Evolutionary conservation across 164 flowering plant species (phyloP).

Genomic region (Stephania japonica): DNA sequence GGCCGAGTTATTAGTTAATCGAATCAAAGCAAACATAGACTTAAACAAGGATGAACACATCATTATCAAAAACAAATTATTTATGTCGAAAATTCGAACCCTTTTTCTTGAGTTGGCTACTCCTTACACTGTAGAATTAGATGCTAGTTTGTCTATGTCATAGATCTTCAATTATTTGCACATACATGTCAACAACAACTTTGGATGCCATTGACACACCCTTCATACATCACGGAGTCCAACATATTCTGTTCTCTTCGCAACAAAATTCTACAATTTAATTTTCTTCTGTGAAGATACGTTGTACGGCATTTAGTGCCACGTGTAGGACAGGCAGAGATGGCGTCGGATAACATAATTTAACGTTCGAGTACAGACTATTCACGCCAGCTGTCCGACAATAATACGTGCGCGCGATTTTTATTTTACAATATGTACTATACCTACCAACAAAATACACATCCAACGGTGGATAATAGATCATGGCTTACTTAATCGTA

Average conservation of each 20-base stretch:
- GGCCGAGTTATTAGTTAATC: neutral
- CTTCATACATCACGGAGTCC: no score
- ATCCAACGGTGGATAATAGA: neutral
- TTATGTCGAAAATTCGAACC: no score
- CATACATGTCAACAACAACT: neutral
- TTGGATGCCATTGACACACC: neutral
- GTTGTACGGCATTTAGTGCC: neutral
- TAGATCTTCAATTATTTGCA: neutral
- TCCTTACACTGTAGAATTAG: neutral
- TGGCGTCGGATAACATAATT: slow-evolving; percentile 1
- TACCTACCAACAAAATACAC: neutral
- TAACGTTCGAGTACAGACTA: neutral
- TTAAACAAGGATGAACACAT: no score
- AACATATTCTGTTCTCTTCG: no score
- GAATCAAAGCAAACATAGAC: neutral
- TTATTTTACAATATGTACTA: neutral
- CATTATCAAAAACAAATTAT: no score
- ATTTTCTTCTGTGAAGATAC: no score
- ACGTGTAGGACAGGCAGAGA: neutral
- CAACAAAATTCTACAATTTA: no score
- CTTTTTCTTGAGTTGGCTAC: neutral
- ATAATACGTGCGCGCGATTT: neutral
- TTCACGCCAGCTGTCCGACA: slow-evolving; percentile 1
- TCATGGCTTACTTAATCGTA: neutral
- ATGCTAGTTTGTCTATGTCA: neutral